These are phyloP conservation scores for Populus tremula DNA, from an alignment of 345 rosid species.

Conservation along the genomic window DNA sequence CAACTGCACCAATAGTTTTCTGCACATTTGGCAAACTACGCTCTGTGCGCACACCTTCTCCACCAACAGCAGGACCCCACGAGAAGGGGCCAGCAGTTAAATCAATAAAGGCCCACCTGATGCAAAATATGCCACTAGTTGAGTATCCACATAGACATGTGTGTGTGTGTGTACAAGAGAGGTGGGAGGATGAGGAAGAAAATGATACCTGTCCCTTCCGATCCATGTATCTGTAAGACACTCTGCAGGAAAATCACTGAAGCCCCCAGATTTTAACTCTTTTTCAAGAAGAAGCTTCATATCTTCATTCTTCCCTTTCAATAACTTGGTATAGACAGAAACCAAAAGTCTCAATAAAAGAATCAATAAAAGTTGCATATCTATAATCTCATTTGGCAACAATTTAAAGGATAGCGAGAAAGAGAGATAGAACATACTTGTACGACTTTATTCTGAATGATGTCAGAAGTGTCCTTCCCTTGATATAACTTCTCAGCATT, in stretches of 20 bases:
- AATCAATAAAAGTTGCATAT: not conserved
- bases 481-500: constrained; percentile 61
- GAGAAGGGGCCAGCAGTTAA: constrained; percentile 93
- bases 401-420: not conserved
- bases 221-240: constrained; percentile 96
- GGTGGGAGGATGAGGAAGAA: constrained; percentile 27
- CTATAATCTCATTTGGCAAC: not conserved
- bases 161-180: not conserved
- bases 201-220: constrained; percentile 77
- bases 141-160: not conserved
- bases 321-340: constrained; percentile 41
- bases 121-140: constrained; percentile 12
- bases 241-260: constrained; percentile 64
- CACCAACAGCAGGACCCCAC: constrained; percentile 99
- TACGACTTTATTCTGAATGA: constrained; percentile 65
- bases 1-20: constrained; percentile 92
- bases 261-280: constrained; percentile 66
- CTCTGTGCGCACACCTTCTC: constrained; percentile 97
- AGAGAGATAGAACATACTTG: constrained; percentile 50
- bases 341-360: constrained; percentile 5
- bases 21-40: constrained; percentile 87
- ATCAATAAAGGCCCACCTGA: constrained; percentile 96
- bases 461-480: constrained; percentile 64
- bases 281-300: constrained; percentile 60
- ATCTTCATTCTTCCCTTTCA: constrained; percentile 69